phyloP scores from a whole-genome alignment of 2,329 filamentous ascomycete species.

The Sordariomycetes sp. region DNA sequence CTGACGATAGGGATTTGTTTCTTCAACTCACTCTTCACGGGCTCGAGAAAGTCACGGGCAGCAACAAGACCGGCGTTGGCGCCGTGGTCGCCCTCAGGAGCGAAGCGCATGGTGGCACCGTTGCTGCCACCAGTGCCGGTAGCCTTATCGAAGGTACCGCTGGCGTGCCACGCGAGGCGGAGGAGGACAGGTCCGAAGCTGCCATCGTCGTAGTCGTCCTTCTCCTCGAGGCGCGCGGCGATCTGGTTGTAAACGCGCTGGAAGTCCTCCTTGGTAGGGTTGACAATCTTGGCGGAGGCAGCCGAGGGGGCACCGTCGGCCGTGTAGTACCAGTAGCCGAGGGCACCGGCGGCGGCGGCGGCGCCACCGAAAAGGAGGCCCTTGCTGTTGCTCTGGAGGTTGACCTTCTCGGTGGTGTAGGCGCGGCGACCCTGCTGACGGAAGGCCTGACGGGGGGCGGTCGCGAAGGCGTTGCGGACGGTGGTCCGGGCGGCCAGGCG shows the following conservation, averaged over 20 bases:
- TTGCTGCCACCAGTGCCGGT: slow-evolving; percentile 90
- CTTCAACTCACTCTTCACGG: slow-evolving; percentile 73
- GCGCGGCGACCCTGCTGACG: slow-evolving; percentile 67
- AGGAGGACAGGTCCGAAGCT: slow-evolving; percentile 89
- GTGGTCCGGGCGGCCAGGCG: slow-evolving; percentile 51
- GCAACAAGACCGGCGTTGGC: slow-evolving; percentile 85
- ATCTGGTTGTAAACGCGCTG: slow-evolving; percentile 91
- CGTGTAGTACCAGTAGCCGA: slow-evolving; percentile 57
- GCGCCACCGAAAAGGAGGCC: slow-evolving; percentile 51
- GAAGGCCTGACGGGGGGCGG: slow-evolving; percentile 57
- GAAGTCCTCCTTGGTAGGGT: slow-evolving; percentile 77
- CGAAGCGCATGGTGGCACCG: slow-evolving; percentile 93
- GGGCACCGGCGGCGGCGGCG: slow-evolving; percentile 50
- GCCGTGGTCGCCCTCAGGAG: slow-evolving; percentile 79
- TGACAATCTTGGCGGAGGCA: slow-evolving; percentile 50
- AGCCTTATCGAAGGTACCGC: slow-evolving; percentile 82
- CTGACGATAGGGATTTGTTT: too few species aligned
- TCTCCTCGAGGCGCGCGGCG: slow-evolving; percentile 69
- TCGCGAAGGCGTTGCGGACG: slow-evolving; percentile 46
- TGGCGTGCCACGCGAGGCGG: slow-evolving; percentile 88
- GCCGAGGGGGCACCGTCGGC: slow-evolving; percentile 39
- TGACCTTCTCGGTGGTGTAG: slow-evolving; percentile 64
- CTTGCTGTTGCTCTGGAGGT: slow-evolving; percentile 37
- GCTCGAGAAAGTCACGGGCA: slow-evolving; percentile 88
- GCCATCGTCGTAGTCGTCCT: slow-evolving; percentile 93